A percentile compares a stretch with the other conserved stretches of the same genome.
These are phyloP conservation scores for Bipolaris victoriae DNA, from an alignment of 2,329 filamentous ascomycete genomes.

Conservation along the genomic window DNA sequence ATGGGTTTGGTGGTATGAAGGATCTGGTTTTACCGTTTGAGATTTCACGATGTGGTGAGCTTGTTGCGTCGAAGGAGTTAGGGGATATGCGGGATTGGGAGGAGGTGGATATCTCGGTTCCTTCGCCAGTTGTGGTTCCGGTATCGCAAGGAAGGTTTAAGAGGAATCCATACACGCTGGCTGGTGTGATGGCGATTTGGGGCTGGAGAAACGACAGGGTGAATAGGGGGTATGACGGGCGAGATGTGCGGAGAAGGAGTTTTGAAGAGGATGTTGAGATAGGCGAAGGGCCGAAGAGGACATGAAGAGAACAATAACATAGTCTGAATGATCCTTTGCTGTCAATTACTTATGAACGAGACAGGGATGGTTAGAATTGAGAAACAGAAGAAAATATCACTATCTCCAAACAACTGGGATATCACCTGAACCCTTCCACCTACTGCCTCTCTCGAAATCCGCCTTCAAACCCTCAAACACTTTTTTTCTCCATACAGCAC, in stretches of 20 bases:
- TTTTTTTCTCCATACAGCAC: background rate
- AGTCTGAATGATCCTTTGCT: background rate
- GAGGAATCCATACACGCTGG: constrained; percentile 7
- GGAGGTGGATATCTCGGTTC: background rate
- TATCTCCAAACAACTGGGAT: background rate
- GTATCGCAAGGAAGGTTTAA: background rate
- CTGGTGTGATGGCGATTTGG: constrained; percentile 10
- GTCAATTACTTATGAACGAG: background rate
- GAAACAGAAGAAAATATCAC: background rate
- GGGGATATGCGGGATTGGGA: background rate
- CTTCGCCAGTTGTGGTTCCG: background rate
- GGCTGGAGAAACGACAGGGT: background rate
- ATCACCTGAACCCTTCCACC: background rate
- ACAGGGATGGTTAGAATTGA: background rate
- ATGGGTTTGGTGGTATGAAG: background rate
- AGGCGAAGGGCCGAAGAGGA: background rate
- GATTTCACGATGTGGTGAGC: background rate
- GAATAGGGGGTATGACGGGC: constrained; percentile 3
- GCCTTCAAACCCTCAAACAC: background rate
- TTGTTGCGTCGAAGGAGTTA: background rate
- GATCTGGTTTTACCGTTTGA: background rate
- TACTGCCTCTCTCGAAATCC: background rate
- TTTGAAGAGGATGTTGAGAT: constrained; percentile 7
- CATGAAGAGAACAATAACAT: background rate
- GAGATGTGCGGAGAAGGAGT: background rate